Evolutionary conservation across 306 rosid species (phyloP), one percentile per base, ranked within the genome.

Genomic region (peach (Prunus persica)): DNA sequence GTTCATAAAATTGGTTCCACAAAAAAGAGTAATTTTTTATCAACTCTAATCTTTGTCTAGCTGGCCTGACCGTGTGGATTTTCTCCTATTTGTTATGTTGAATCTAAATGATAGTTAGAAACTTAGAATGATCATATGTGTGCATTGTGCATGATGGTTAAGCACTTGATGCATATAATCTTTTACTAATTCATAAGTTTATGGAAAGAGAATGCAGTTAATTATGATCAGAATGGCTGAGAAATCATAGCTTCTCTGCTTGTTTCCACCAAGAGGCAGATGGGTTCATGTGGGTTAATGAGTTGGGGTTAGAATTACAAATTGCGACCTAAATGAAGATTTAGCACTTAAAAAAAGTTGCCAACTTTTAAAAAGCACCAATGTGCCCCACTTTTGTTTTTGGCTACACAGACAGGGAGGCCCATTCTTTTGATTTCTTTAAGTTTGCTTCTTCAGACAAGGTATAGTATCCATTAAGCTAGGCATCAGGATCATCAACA

Each of bases 401-500:
- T 75, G 80, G 63, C 72, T 76, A 81, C 82, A 71, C 79, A 72
- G 93, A 90, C 96, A 93, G 84, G 84, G 94, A 84, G 96, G 87
- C 85, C 96, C 96, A 79, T 75, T 79, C 84, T 82, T 88, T 87
- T 81, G 82, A 78, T 86, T 81, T 88, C 83, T 84, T 93, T 69
- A 84, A 82, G 86, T 75, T 88, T 87, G 90, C 84, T 87, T 88
- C 92, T 82, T 80, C 92, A 89, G 94, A 87, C 93, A 93, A 86
- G 88, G 91, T 85, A 87, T 85, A 90, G 97, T 90, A 89, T 86
- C 82, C 86, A 86, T 84, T 86, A 87, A 93, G 96, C 82, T 87
- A 91, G 87, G 96, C 91, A 90, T 90, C 91, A 81, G 73, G 86
- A 79, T 84, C 84, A 85, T 87, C 73, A 82, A 75, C 82, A 87